Evolutionary conservation across 306 rosid genomes (phyloP).

Genomic region (Ziziphus jujuba): DNA sequence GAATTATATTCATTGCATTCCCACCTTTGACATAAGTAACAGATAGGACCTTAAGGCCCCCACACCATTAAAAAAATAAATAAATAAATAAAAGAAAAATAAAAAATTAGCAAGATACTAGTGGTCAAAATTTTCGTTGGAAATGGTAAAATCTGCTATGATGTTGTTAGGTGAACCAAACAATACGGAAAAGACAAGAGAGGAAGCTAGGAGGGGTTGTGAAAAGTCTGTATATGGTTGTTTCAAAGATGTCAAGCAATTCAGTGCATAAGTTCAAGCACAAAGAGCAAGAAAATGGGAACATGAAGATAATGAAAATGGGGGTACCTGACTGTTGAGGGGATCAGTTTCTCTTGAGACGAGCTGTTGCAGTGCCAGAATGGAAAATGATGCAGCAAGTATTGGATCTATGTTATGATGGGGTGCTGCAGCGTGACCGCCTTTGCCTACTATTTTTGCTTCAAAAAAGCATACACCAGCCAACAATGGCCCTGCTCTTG

Average conservation of each 20-base stretch:
- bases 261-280: not conserved
- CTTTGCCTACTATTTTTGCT: constrained; percentile 53
- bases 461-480: constrained; percentile 62
- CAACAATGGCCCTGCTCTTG: constrained; percentile 47
- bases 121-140: not conserved
- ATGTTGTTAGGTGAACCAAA: not conserved
- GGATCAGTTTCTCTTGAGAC: constrained; percentile 74
- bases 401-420: constrained; percentile 52
- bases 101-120: not conserved
- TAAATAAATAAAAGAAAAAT: no score
- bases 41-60: constrained; percentile 60
- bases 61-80: no score
- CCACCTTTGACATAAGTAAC: constrained; percentile 59
- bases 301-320: constrained; percentile 20
- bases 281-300: not conserved
- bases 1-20: constrained; percentile 51
- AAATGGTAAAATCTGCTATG: not conserved
- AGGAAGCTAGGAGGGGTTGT: not conserved
- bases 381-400: constrained; percentile 62
- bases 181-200: constrained; percentile 2
- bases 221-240: not conserved
- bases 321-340: constrained; percentile 53
- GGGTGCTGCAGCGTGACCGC: constrained; percentile 68
- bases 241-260: not conserved
- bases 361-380: constrained; percentile 67